A percentile compares a stretch with the other conserved stretches of the same genome.
phyloP scores from a whole-genome alignment of 176 grass and related monocot genomes.

The Calamus simplicifolius region DNA sequence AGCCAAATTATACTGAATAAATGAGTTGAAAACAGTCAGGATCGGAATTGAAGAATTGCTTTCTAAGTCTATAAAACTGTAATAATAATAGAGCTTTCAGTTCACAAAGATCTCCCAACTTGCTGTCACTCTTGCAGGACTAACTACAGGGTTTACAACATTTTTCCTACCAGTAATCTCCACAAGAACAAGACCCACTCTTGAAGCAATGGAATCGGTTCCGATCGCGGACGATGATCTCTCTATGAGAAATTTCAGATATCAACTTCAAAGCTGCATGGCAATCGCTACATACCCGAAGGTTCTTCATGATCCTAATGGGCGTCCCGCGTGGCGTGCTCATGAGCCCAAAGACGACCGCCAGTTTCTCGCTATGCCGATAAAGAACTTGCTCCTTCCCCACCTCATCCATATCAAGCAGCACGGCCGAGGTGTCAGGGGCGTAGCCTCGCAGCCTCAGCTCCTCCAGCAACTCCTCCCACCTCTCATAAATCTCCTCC shows the following conservation, averaged over 20 bases:
- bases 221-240: conserved; percentile 28
- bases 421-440: conserved; percentile 15
- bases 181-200: conserved; percentile 30
- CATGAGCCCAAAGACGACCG: conserved; percentile 17
- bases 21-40: too few relatives aligned
- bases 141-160: too few relatives aligned
- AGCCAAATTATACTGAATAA: too few relatives aligned
- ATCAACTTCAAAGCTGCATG: conserved; percentile 36
- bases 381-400: conserved; percentile 27
- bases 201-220: conserved; percentile 36
- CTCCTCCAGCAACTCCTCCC: conserved; percentile 19
- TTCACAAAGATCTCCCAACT: too few relatives aligned
- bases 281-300: conserved; percentile 30
- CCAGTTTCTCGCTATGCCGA: conserved; percentile 33
- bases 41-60: too few relatives aligned
- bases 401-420: conserved; percentile 22
- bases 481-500: conserved; percentile 12
- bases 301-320: conserved; percentile 37
- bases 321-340: conserved; percentile 12
- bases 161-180: conserved; percentile 9
- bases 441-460: conserved; percentile 18
- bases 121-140: too few relatives aligned
- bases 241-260: conserved; percentile 17
- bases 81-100: too few relatives aligned
- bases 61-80: too few relatives aligned